Conservation (phyloP, 177 flowering plant species). For the Vitis hybrid region DNA sequence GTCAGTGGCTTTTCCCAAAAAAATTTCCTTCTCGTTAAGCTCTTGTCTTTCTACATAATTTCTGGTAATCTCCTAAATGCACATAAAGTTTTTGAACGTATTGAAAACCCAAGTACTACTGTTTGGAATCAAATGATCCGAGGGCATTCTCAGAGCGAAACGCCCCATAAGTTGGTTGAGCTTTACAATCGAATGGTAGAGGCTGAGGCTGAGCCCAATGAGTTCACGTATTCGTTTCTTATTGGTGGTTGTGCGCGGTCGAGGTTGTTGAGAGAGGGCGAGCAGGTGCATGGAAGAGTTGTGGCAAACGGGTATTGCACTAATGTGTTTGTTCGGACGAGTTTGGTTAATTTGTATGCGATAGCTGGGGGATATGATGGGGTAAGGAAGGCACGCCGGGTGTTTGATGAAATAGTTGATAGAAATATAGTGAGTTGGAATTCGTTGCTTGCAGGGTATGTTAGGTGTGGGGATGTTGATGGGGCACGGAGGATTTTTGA, state of each 20-base stretch:
- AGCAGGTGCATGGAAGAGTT: constrained; percentile 58
- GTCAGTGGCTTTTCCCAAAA: constrained; percentile 52
- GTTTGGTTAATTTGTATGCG: constrained; percentile 59
- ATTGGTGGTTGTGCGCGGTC: constrained; percentile 44
- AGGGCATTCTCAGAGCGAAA: constrained; percentile 31
- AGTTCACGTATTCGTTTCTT: constrained; percentile 52
- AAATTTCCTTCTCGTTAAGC: constrained; percentile 51
- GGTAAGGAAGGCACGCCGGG: constrained; percentile 30
- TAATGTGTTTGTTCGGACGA: constrained; percentile 50
- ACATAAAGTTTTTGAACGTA: constrained; percentile 28
- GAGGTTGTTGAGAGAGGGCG: constrained; percentile 38
- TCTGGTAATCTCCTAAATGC: constrained; percentile 36
- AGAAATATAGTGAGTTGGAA: constrained; percentile 60
- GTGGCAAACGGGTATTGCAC: constrained; percentile 42
- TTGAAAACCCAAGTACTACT: constrained; percentile 40
- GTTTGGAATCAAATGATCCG: constrained; percentile 70
- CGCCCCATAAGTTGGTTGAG: constrained; percentile 28
- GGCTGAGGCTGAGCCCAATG: constrained; percentile 38
- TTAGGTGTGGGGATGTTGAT: constrained; percentile 40
- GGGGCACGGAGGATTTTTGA: constrained; percentile 44
- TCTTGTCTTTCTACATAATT: constrained; percentile 38
- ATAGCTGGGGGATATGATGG: constrained; percentile 18
- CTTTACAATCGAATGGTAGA: constrained; percentile 39
- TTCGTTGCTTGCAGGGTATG: constrained; percentile 49
- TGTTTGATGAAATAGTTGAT: constrained; percentile 62